A percentile compares a stretch with the other conserved stretches of the same genome.
Evolutionary conservation across 352 stramenopile species (phyloP).

Genomic region (Pythium monospermum): DNA sequence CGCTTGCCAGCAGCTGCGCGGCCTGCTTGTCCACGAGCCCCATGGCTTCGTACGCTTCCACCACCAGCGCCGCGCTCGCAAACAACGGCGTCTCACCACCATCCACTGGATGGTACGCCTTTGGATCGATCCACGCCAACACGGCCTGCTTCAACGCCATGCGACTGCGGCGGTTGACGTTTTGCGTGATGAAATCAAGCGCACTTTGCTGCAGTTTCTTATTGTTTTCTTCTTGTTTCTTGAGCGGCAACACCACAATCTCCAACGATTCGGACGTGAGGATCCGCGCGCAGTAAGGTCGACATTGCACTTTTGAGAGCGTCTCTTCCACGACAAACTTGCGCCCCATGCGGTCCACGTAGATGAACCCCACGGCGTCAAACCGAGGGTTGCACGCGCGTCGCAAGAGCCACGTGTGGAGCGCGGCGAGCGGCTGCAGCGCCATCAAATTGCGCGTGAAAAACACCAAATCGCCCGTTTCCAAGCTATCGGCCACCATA

Average conservation of each 20-base stretch:
- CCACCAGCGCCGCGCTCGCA: conserved; percentile 57
- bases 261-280: conserved; percentile 65
- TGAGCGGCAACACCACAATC: conserved; percentile 75
- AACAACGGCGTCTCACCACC: conserved; percentile 27
- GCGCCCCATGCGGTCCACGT: conserved; percentile 71
- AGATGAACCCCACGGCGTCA: conserved; percentile 78
- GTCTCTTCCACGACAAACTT: conserved; percentile 86
- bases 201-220: conserved; percentile 60
- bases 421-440: conserved; percentile 64
- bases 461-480: conserved; percentile 78
- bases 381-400: conserved; percentile 57
- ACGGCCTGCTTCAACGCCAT: conserved; percentile 56
- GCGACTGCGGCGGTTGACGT: conserved; percentile 50
- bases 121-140: conserved; percentile 38
- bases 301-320: conserved; percentile 69
- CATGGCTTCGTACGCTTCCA: conserved; percentile 63
- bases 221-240: conserved; percentile 40
- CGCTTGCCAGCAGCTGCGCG: conserved; percentile 29
- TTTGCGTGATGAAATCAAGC: conserved; percentile 47
- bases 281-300: conserved; percentile 70
- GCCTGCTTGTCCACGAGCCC: conserved; percentile 53
- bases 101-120: conserved; percentile 14
- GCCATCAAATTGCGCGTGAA: conserved; percentile 71
- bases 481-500: conserved; percentile 81
- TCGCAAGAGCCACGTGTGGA: conserved; percentile 60